Evolutionary conservation across 2,329 filamentous ascomycete species (phyloP), one percentile per base, ranked within the genome.

Genomic region (Arthrinium puccinioides): DNA sequence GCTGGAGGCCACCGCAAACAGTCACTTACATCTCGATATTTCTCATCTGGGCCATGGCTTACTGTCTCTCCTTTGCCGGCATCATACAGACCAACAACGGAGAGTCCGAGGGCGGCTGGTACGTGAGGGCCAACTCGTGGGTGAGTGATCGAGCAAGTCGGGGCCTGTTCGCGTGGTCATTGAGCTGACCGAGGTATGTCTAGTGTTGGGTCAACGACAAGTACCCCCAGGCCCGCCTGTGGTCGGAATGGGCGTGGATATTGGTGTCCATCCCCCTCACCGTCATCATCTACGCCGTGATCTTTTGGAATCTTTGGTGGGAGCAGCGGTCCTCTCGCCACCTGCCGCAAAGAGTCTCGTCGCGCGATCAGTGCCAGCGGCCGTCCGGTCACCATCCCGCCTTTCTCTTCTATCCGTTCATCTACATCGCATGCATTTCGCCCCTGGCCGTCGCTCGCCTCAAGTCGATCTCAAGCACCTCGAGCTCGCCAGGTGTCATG

Each of bases 351-450:
- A 23, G 37, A 21, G 4, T 19, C 25, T 6, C 36, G 20, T 14
- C 23, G n/a, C 26, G 27, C 4, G 27, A 31, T 19, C 34, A 35
- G 20, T 14, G 15, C 5, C 36, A 36, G 4, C 21, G 24, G 2
- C 40, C 27, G 6, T 46, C 45, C 4, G 45, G 44, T 5, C 41
- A 48, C 28, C 45, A 48, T 21, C 44, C 45, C 6, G 45, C 44
- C 6, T 48, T 48, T 27, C 40, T 48, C 9, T 27, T 42, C 1
- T 46, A 46, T 20, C 45, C 45, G 4, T 39, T 46, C 30, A 38
- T 48, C 21, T 48, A 46, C 29, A 35, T 46, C 6, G 16, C 36
- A 5, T 48, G 45, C 32, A 46, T 40, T 14, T 37, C 37, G 11
- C 44, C 45, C 4, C 19, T 48, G 21, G 40, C 41, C 3, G 24